Conservation (phyloP, 495 filamentous ascomycete species). For the Amorphotheca resinae region DNA sequence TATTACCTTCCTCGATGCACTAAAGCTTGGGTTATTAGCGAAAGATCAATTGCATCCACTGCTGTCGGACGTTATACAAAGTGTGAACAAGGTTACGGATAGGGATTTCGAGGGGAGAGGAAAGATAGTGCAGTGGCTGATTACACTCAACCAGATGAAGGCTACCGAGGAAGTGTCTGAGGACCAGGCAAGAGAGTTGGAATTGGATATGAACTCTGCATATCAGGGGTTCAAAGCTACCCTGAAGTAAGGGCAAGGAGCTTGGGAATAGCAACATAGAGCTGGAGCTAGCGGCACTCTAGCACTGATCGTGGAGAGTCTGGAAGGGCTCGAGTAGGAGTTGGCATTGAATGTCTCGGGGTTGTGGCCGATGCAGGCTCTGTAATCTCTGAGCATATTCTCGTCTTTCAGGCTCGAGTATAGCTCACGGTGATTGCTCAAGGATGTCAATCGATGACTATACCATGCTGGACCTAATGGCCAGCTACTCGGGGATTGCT, state of each 20-base stretch:
- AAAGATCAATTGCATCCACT: constrained; percentile 95
- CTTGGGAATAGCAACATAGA: too few relatives aligned
- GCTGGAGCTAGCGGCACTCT: too few relatives aligned
- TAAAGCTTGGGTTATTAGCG: constrained; percentile 75
- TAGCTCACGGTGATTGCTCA: too few relatives aligned
- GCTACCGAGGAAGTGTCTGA: constrained; percentile 83
- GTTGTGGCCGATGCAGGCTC: too few relatives aligned
- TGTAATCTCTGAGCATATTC: too few relatives aligned
- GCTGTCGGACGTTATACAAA: constrained; percentile 86
- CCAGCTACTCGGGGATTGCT: too few relatives aligned
- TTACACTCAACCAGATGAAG: constrained; percentile 92
- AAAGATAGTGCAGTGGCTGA: constrained; percentile 98
- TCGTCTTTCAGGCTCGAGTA: too few relatives aligned
- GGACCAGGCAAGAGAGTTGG: constrained; percentile 74
- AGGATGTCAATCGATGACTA: too few relatives aligned
- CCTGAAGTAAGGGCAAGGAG: constrained; percentile 31
- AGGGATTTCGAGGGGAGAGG: constrained; percentile 84
- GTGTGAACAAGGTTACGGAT: constrained; percentile 91
- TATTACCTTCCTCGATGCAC: constrained; percentile 92
- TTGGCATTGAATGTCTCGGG: too few relatives aligned
- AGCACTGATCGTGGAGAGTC: too few relatives aligned
- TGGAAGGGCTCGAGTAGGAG: too few relatives aligned
- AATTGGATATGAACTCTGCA: constrained; percentile 79
- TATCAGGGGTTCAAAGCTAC: constrained; percentile 83
- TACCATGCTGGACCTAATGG: too few relatives aligned